These are phyloP conservation scores for Acer saccharum DNA, from an alignment of 345 rosid species.

Conservation along the genomic window DNA sequence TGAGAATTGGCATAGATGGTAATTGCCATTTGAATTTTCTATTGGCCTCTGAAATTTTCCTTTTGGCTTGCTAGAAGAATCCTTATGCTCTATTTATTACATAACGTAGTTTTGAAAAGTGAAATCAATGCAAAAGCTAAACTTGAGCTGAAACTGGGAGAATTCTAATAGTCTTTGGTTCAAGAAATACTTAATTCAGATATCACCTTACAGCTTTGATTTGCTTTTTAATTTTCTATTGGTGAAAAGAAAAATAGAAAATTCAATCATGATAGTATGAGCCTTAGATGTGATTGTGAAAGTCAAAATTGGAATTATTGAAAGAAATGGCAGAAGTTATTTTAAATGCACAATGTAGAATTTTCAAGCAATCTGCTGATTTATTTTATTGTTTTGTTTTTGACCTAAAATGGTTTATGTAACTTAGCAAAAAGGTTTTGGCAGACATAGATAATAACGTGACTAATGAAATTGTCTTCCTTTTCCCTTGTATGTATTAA, in stretches of 20 bases:
- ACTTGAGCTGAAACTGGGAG: slow-evolving; percentile 1
- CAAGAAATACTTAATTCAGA: not conserved
- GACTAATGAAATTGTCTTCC: slow-evolving; percentile 8
- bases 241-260: not conserved
- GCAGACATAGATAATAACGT: not conserved
- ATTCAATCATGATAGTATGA: not conserved
- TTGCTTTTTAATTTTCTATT: not conserved
- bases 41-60: not conserved
- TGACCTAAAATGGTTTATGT: not conserved
- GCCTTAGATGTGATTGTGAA: not conserved
- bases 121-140: not conserved
- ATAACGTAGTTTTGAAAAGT: not conserved
- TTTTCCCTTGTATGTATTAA: not conserved
- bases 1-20: not conserved
- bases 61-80: not conserved
- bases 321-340: not conserved
- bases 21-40: not conserved
- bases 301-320: not conserved
- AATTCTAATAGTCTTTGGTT: slow-evolving; percentile 5
- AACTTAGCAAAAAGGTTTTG: not conserved
- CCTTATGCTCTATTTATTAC: not conserved
- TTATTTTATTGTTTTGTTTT: slow-evolving; percentile 1
- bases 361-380: slow-evolving; percentile 1
- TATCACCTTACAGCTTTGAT: not conserved
- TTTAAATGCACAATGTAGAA: not conserved